phyloP scores from a whole-genome alignment of 106 monocot genomes.

The Phalaenopsis equestris region DNA sequence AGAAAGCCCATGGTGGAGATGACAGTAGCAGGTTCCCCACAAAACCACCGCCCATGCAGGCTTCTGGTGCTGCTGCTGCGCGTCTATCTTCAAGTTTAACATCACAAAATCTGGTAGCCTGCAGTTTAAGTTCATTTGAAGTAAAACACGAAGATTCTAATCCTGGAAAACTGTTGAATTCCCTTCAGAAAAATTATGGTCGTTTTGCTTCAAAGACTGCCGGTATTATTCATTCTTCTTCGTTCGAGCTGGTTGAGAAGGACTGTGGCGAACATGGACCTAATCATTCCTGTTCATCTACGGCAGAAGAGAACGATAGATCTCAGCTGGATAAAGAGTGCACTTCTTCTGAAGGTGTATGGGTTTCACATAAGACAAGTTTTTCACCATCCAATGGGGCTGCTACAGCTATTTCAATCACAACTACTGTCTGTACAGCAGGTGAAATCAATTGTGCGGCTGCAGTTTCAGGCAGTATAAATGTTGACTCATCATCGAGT shows the following conservation, averaged over 20 bases:
- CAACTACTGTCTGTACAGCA: slow-evolving; percentile 11
- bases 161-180: slow-evolving; percentile 9
- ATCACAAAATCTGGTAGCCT: slow-evolving; percentile 5
- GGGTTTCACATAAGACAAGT: neutral
- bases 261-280: neutral
- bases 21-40: slow-evolving; percentile 5
- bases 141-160: slow-evolving; percentile 10
- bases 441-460: slow-evolving; percentile 16
- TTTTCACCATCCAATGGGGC: slow-evolving; percentile 1
- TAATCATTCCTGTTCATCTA: slow-evolving; percentile 6
- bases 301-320: slow-evolving; percentile 11
- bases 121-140: slow-evolving; percentile 15
- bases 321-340: neutral
- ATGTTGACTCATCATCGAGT: neutral
- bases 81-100: slow-evolving; percentile 8
- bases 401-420: slow-evolving; percentile 4
- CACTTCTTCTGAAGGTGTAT: neutral
- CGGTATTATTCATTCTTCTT: slow-evolving; percentile 13
- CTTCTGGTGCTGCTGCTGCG: slow-evolving; percentile 8
- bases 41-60: slow-evolving; percentile 1
- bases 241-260: slow-evolving; percentile 13
- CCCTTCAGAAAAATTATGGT: slow-evolving; percentile 5
- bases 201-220: slow-evolving; percentile 5
- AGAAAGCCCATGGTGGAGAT: slow-evolving; percentile 6
- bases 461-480: neutral